Conservation (phyloP, 23 red algal genomes). For the Gracilariopsis chorda region DNA sequence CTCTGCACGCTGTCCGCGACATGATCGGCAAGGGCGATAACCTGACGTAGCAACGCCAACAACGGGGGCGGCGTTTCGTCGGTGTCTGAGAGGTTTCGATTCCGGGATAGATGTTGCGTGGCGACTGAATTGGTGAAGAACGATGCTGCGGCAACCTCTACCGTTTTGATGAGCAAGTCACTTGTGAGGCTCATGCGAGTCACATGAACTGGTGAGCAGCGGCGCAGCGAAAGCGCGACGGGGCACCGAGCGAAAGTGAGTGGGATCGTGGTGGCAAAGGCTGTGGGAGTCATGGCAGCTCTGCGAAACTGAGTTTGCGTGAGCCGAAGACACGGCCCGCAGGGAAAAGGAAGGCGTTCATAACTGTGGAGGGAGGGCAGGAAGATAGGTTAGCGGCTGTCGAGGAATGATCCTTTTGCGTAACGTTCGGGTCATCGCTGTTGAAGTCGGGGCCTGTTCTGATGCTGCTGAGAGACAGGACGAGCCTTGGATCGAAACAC, state of each 20-base stretch:
- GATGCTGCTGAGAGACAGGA: too few relatives aligned
- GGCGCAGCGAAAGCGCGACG: neutral
- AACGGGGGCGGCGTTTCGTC: neutral
- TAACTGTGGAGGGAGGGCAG: too few relatives aligned
- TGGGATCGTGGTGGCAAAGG: neutral
- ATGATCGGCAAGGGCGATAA: neutral
- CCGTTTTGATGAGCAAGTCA: slow-evolving; percentile 41
- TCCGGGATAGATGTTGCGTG: neutral
- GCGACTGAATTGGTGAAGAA: slow-evolving; percentile 1
- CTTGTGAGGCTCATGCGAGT: slow-evolving; percentile 14
- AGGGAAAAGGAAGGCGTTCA: too few relatives aligned
- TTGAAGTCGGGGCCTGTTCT: too few relatives aligned
- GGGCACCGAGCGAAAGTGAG: neutral
- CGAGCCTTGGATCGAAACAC: too few relatives aligned
- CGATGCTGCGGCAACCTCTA: slow-evolving; percentile 41
- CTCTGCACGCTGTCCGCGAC: neutral
- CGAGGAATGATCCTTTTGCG: too few relatives aligned
- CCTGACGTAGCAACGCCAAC: neutral
- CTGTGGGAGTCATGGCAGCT: neutral
- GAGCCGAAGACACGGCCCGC: too few relatives aligned
- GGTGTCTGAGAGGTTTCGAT: neutral
- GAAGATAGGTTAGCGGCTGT: too few relatives aligned
- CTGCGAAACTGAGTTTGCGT: too few relatives aligned
- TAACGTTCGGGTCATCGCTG: too few relatives aligned
- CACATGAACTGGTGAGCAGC: neutral